phyloP scores from a whole-genome alignment of 2,329 filamentous ascomycete species.

The Penicillium sp. region DNA sequence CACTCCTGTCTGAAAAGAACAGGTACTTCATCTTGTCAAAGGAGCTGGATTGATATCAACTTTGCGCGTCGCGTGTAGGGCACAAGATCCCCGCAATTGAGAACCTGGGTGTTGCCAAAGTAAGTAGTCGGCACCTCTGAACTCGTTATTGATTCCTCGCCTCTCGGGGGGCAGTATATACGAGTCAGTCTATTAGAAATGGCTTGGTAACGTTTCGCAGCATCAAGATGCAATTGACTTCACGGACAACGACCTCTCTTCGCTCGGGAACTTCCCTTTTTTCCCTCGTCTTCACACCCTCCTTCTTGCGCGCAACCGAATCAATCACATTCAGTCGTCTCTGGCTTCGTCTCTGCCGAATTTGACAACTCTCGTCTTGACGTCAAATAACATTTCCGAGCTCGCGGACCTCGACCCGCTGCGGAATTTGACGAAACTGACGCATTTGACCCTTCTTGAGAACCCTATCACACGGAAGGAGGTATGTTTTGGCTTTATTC shows the following conservation, averaged over 20 bases:
- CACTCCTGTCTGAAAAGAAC: constrained; percentile 67
- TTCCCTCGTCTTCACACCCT: constrained; percentile 84
- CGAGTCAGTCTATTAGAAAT: neutral
- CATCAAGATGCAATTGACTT: constrained; percentile 97
- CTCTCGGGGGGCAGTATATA: neutral
- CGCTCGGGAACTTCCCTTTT: constrained; percentile 87
- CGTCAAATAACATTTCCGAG: constrained; percentile 78
- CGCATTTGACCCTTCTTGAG: constrained; percentile 76
- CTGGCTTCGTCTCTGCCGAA: constrained; percentile 76
- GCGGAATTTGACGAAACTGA: constrained; percentile 65
- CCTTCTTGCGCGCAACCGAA: constrained; percentile 83
- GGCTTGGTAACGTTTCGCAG: constrained; percentile 46
- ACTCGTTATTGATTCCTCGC: neutral
- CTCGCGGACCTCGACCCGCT: constrained; percentile 86
- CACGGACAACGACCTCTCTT: constrained; percentile 94
- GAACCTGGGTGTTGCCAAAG: constrained; percentile 91
- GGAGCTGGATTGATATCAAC: constrained; percentile 81
- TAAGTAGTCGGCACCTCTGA: constrained; percentile 49
- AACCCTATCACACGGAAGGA: constrained; percentile 93
- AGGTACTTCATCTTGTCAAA: constrained; percentile 68
- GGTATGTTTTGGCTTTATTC: constrained; percentile 53
- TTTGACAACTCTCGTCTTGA: constrained; percentile 76
- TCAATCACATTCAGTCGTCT: constrained; percentile 74
- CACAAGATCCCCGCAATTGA: constrained; percentile 97
- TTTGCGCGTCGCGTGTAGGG: constrained; percentile 64